A percentile compares a stretch with the other conserved stretches of the same genome.
Conservation (phyloP, 768 basidiomycete genomes). For the Auriscalpium microsporum region DNA sequence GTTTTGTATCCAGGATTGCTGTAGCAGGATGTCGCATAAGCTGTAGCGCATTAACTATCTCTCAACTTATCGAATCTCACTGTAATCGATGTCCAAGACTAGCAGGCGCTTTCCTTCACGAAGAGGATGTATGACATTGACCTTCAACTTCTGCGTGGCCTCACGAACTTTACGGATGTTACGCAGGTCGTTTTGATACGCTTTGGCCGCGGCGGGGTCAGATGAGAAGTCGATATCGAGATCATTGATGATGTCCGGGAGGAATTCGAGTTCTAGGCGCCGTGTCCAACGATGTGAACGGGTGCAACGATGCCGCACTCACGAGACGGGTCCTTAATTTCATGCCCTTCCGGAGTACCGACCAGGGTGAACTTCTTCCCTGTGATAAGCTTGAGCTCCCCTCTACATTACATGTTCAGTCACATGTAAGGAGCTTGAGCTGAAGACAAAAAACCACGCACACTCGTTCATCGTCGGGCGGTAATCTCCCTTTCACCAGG, state of each 20-base stretch:
- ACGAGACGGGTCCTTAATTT: constrained; percentile 76
- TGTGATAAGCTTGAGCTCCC: constrained; percentile 46
- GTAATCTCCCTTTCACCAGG: constrained; percentile 74
- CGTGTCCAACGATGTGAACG: background rate
- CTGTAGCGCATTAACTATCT: background rate
- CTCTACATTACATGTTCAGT: constrained; percentile 26
- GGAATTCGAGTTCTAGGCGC: constrained; percentile 45
- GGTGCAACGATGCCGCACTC: constrained; percentile 13
- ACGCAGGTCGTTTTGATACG: constrained; percentile 65
- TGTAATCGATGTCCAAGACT: constrained; percentile 86
- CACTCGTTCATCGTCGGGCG: constrained; percentile 67
- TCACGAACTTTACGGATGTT: constrained; percentile 79
- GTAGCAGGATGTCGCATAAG: background rate
- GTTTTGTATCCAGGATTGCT: constrained; percentile 84
- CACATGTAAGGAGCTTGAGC: background rate
- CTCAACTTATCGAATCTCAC: constrained; percentile 30
- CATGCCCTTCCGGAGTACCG: constrained; percentile 79
- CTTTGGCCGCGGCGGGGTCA: constrained; percentile 45
- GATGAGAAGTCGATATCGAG: constrained; percentile 75
- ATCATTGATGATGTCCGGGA: constrained; percentile 72
- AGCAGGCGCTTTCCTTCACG: constrained; percentile 72
- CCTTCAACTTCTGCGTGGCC: constrained; percentile 50
- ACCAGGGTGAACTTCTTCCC: constrained; percentile 79
- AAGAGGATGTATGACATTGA: constrained; percentile 70
- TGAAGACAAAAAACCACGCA: constrained; percentile 15